Percentiles rank a stretch among this genome's conserved stretches.
Conservation (phyloP, 495 filamentous ascomycete species). For the Chaetomium tenue region DNA sequence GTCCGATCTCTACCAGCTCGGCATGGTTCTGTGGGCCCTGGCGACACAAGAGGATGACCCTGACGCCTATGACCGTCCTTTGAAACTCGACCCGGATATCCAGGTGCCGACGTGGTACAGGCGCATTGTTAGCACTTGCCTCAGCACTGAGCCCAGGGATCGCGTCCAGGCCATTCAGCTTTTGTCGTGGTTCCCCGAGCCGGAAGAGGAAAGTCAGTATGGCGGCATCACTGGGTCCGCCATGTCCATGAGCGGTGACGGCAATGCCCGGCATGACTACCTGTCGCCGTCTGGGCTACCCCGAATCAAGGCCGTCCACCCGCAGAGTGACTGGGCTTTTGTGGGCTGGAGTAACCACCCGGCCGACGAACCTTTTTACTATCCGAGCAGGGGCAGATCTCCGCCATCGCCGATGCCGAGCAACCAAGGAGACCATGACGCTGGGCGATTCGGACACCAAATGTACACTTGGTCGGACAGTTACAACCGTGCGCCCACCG, state of each 20-base stretch:
- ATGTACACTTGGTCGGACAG: slow-evolving; percentile 34
- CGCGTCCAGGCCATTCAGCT: slow-evolving; percentile 44
- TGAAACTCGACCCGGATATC: slow-evolving; percentile 47
- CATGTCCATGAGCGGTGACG: slow-evolving; percentile 37
- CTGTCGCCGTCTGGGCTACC: slow-evolving; percentile 28
- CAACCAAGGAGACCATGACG: slow-evolving; percentile 35
- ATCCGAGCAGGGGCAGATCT: slow-evolving; percentile 46
- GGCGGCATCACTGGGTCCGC: slow-evolving; percentile 27
- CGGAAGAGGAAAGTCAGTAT: slow-evolving; percentile 32
- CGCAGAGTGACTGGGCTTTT: slow-evolving; percentile 38
- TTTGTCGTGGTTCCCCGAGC: slow-evolving; percentile 43
- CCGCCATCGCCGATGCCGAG: slow-evolving; percentile 47
- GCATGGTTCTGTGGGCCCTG: slow-evolving; percentile 95
- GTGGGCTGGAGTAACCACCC: slow-evolving; percentile 20
- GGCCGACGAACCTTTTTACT: slow-evolving; percentile 39
- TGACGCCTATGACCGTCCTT: slow-evolving; percentile 72
- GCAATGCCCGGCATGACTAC: slow-evolving; percentile 34
- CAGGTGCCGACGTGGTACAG: slow-evolving; percentile 48
- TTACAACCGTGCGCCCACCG: slow-evolving; percentile 21
- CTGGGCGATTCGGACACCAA: slow-evolving; percentile 23
- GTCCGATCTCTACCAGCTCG: slow-evolving; percentile 90
- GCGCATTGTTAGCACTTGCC: slow-evolving; percentile 45
- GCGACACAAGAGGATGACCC: slow-evolving; percentile 87
- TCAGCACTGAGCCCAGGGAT: slow-evolving; percentile 45
- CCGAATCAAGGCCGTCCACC: slow-evolving; percentile 35